Evolutionary conservation across 2,329 filamentous ascomycete genomes (phyloP), one percentile per base, ranked within the genome.

Genomic region (Didymella pinodella): DNA sequence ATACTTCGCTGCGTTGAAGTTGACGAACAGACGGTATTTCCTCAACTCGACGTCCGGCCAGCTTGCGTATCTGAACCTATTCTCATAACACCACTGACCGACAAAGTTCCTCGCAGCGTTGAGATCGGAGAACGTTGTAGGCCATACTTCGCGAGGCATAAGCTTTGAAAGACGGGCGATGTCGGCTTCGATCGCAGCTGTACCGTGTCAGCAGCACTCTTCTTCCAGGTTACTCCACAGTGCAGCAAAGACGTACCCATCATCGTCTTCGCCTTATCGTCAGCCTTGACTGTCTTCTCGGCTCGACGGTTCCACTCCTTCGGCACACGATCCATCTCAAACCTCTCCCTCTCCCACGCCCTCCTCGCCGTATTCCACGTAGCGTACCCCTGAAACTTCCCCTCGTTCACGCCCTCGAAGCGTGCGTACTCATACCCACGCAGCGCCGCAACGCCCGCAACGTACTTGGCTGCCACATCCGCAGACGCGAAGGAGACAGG

Each of bases 71-170:
- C 6, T 28, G 31, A 60, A 60, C 2, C 14, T 4, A 3, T 14
- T 48, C 0, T 52, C 28, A 7, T 36, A 38, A 28, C 49, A 46
- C 16, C 51, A 48, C 3, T 29, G 2, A 0, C 22, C 34, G 5
- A 63, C 47, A 10, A 54, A 60, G 26, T 63, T 52, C 14, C 61
- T 43, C 20, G 61, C 61, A 11, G 38, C 54, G 3, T 63, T 60
- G 8, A 63, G n/a, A 28, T 57, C 36, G 10, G 10, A 4, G 47
- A 60, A 63, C 0, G 8, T 16, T 0, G 41, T 1, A 1, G 54
- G 57, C 53, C 57, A 63, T 2, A 31, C 8, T 20, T 26, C 28
- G 28, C 4, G 16, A 0, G 7, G 41, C 1, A 51, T 34, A 7
- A 61, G 20, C 1, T 18, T n/a, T 4, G 6, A 5, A 7, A 54